Evolutionary conservation across 2,329 filamentous ascomycete genomes (phyloP), one percentile per base, ranked within the genome.

Genomic region (Xylaria sp.): DNA sequence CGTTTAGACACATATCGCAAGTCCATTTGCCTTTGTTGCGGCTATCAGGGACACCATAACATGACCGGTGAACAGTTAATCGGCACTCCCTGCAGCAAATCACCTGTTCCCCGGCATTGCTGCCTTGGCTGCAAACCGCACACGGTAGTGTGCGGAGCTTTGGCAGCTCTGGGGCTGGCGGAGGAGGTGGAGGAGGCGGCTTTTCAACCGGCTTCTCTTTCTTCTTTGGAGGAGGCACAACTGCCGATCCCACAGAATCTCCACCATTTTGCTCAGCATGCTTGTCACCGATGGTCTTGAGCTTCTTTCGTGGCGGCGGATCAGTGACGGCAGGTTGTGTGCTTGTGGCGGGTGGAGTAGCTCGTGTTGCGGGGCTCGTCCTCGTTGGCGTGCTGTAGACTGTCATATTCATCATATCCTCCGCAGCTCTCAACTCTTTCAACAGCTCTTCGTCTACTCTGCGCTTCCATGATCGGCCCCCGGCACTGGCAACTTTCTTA

Each of bases 1-100:
- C 96, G 76, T 99, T 99, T 43, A 90, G 85, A 80, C 96, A 99
- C 87, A 94, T 97, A 80, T 98, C 96, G 79, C 96, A 99, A 46
- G 91, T 88, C 96, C 96, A 99, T 80, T 97, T 97, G 52, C 86
- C 87, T 36, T 89, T 86, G 62, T 85, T 86, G 48, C 92, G 88
- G 65, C 91, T 89, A 53, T 91, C 89, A 45, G 87, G 72, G 36
- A 98, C 86, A n/a, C 96, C 96, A 77, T 98, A 99, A 80, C 96
- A 99, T 69, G 89, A 89, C 62, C 92, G 91, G 80, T 99, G 96
- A 28, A 98, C 95, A 3, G 94, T 94, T 79, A 99, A 82, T 61
- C 93, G 91, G 79, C 96, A 99, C 76, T 97, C 93, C 57, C 89
- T 88, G 79, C 96, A 99, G 46, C 91, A 89, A 18, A 97, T 78